Base-by-base conservation (phyloP, 331 rosid genomes). In the Prunus yedoensis region DNA sequence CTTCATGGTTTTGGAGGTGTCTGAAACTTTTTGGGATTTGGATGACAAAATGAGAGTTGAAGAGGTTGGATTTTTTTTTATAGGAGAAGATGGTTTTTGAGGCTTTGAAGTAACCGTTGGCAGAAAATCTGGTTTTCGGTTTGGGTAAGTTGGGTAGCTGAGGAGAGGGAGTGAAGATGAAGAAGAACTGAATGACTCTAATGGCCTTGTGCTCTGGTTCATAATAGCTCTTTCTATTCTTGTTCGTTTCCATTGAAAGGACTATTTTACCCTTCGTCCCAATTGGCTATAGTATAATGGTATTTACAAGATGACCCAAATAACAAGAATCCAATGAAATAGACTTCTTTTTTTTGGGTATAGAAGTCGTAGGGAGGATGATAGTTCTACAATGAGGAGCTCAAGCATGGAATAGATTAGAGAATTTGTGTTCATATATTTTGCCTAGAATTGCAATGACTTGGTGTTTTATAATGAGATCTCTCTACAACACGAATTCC, bases 1-100 rank as follows among this genome's bases (percentile, higher is more conserved):
- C 89, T 92, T 88, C 91, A 85, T 86, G 76, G 59, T 35, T 63
- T 64, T 49, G 71, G 66, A 47, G 23, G n/a, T 35, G 17, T 4
- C 12, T 16, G 73, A 0, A 45, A 45, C 14, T 49, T 68, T 27
- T 38, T 56, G 66, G 68, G 70, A 12, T 58, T 66, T 58, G 41
- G 64, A 50, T 28, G 61, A 46, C 20, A 12, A 70, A 35, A 32
- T 49, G 75, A 21, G 51, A 14, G 52, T 57, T 38, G 66, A 20
- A 28, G 60, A 15, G 60, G 63, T 51, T 12, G 4, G 12, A 2
- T n/a, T 35, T 3, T 56, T 73, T 73, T 52, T 6, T 38, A 63
- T n/a, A 30, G 72, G 59, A 3, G 50, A 51, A 54, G 61, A 50
- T 41, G 65, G 8, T 12, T 27, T 10, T 32, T 7, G 62, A 63